Conservation (phyloP, 805 yeast genomes). For the Candida caryicola region DNA sequence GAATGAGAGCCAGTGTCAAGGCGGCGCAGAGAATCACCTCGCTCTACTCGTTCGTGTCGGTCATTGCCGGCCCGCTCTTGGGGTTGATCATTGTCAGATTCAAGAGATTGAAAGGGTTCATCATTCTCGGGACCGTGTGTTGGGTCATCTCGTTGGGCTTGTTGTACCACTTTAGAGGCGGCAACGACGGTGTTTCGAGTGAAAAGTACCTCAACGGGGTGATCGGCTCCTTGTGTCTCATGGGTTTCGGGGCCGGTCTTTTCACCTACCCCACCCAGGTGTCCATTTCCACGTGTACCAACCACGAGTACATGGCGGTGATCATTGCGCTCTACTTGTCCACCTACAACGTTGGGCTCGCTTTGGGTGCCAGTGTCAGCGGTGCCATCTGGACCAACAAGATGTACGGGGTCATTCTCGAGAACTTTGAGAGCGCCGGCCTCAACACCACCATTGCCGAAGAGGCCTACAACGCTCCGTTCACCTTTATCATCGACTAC, state of each 20-base stretch:
- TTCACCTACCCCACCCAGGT: conserved; percentile 65
- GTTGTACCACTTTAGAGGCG: conserved; percentile 54
- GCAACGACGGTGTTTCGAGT: conserved; percentile 33
- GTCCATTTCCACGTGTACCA: conserved; percentile 55
- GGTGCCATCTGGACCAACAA: conserved; percentile 72
- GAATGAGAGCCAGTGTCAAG: conserved; percentile 52
- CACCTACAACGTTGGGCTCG: conserved; percentile 59
- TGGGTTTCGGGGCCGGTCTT: conserved; percentile 75
- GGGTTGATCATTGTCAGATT: conserved; percentile 51
- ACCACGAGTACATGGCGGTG: conserved; percentile 64
- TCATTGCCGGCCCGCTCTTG: conserved; percentile 54
- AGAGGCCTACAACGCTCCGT: conserved; percentile 53
- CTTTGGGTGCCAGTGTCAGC: conserved; percentile 59
- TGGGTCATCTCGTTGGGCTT: conserved; percentile 66
- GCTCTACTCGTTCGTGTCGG: conserved; percentile 63
- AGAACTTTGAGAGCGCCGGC: conserved; percentile 24
- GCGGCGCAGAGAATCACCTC: conserved; percentile 69
- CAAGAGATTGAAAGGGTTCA: conserved; percentile 57
- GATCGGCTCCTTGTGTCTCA: conserved; percentile 59
- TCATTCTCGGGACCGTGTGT: conserved; percentile 53
- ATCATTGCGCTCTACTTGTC: conserved; percentile 57
- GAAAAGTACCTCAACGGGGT: conserved; percentile 45
- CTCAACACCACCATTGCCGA: conserved; percentile 39
- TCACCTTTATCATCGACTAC: conserved; percentile 43
- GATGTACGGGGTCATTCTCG: conserved; percentile 44